Conservation (phyloP, 2,329 filamentous ascomycete genomes). For the Diaporthe batatas region DNA sequence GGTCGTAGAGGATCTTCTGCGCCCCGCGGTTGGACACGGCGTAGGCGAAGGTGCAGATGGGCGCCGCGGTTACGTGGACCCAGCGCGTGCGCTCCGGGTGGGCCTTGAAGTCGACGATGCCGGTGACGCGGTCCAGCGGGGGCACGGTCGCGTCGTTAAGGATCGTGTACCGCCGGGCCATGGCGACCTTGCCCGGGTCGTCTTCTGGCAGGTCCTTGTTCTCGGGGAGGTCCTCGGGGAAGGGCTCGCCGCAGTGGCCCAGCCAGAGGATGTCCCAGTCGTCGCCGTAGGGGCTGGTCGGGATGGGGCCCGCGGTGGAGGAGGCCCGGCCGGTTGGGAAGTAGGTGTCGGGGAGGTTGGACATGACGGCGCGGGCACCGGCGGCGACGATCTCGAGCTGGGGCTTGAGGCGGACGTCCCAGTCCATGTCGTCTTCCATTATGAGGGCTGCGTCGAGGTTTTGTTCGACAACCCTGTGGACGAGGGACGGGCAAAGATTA, state of each 20-base stretch:
- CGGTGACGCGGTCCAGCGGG: constrained; percentile 45
- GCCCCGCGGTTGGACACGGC: constrained; percentile 47
- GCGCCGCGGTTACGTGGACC: constrained; percentile 52
- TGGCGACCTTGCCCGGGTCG: constrained; percentile 35
- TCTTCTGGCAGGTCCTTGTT: constrained; percentile 27
- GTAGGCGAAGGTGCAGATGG: constrained; percentile 55
- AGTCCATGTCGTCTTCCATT: constrained; percentile 64
- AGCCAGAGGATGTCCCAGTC: constrained; percentile 68
- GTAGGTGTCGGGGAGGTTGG: constrained; percentile 34
- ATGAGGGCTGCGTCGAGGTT: constrained; percentile 56
- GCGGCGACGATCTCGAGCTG: constrained; percentile 49
- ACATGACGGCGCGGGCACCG: constrained; percentile 40
- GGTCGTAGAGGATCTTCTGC: constrained; percentile 48
- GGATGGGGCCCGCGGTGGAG: constrained; percentile 2
- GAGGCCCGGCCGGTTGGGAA: constrained; percentile 39
- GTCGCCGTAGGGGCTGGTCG: constrained; percentile 56
- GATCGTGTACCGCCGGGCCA: constrained; percentile 42
- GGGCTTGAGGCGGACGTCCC: constrained; percentile 58
- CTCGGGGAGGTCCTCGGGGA: constrained; percentile 46
- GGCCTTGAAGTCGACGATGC: constrained; percentile 46
- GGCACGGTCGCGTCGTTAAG: constrained; percentile 48
- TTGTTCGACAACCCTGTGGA: constrained; percentile 53
- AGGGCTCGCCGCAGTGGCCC: constrained; percentile 60
- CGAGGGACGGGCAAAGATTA: constrained; percentile 42
- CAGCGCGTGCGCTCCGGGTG: constrained; percentile 53